Evolutionary conservation across 1,284 basidiomycete species (phyloP).

Genomic region (Boletus semigastroideus): DNA sequence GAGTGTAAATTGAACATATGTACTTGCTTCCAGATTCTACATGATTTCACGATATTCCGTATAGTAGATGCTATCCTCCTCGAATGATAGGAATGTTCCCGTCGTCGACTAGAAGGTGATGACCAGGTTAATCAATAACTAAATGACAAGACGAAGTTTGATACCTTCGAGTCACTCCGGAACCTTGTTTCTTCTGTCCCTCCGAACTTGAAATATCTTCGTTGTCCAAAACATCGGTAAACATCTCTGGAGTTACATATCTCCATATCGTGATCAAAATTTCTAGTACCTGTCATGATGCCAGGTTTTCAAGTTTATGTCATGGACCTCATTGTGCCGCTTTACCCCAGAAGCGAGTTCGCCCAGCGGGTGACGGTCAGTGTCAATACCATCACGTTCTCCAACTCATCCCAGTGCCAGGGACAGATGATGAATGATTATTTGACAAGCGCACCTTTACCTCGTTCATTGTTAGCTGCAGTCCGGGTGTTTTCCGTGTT

Average conservation of each 20-base stretch:
- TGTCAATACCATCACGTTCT: constrained; percentile 79
- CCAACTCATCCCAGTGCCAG: constrained; percentile 59
- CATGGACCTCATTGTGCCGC: constrained; percentile 66
- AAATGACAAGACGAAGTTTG: constrained; percentile 46
- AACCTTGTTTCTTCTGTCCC: constrained; percentile 60
- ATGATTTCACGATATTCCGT: constrained; percentile 87
- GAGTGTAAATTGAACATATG: constrained; percentile 56
- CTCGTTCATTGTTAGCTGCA: constrained; percentile 71
- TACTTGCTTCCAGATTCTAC: constrained; percentile 84
- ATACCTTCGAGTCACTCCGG: constrained; percentile 61
- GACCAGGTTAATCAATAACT: background rate
- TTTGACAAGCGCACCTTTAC: constrained; percentile 36
- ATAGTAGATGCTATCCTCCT: constrained; percentile 74
- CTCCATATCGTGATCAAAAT: constrained; percentile 65
- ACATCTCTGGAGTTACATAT: constrained; percentile 83
- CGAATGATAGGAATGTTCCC: constrained; percentile 74
- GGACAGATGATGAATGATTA: background rate
- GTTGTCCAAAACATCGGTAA: constrained; percentile 79
- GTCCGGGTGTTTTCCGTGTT: constrained; percentile 76
- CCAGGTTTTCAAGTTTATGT: constrained; percentile 58
- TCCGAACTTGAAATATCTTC: constrained; percentile 69
- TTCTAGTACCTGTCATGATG: constrained; percentile 67
- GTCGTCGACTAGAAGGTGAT: constrained; percentile 59
- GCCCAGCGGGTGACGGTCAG: constrained; percentile 60
- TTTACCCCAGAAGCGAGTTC: constrained; percentile 69